These are phyloP conservation scores for Pholiota conissans DNA, from an alignment of 768 basidiomycete species.

Conservation along the genomic window DNA sequence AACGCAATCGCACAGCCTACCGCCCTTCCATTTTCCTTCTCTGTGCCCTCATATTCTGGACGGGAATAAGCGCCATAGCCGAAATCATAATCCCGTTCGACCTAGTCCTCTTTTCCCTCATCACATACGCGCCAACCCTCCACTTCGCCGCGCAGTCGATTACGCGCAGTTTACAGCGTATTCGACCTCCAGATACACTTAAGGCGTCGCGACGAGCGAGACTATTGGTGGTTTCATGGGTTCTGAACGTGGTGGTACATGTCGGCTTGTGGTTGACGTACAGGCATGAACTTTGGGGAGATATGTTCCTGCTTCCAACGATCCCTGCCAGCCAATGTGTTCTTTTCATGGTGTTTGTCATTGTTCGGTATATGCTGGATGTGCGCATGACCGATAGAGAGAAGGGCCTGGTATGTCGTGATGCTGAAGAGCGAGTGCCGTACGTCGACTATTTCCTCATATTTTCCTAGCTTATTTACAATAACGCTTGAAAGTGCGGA, in stretches of 20 bases:
- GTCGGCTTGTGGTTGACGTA: background rate
- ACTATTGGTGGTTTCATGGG: background rate
- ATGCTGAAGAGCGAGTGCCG: background rate
- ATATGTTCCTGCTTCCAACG: background rate
- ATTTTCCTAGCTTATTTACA: too few relatives aligned
- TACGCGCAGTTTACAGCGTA: background rate
- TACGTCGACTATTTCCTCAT: too few relatives aligned
- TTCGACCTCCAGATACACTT: background rate
- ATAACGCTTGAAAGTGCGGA: too few relatives aligned
- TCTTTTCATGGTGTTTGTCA: background rate
- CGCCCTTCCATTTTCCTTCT: background rate
- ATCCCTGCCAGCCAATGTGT: background rate
- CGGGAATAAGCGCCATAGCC: background rate
- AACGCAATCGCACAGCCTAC: background rate
- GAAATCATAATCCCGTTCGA: background rate
- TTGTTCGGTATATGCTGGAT: background rate
- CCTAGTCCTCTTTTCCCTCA: background rate
- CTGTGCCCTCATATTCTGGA: background rate
- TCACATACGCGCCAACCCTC: background rate
- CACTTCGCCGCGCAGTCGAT: background rate
- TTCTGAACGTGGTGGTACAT: background rate
- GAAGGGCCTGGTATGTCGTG: background rate
- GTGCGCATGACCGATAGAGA: background rate
- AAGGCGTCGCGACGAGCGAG: background rate
- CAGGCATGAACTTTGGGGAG: background rate